Conservation (phyloP, 306 rosid species). For the Medicago arabica region DNA sequence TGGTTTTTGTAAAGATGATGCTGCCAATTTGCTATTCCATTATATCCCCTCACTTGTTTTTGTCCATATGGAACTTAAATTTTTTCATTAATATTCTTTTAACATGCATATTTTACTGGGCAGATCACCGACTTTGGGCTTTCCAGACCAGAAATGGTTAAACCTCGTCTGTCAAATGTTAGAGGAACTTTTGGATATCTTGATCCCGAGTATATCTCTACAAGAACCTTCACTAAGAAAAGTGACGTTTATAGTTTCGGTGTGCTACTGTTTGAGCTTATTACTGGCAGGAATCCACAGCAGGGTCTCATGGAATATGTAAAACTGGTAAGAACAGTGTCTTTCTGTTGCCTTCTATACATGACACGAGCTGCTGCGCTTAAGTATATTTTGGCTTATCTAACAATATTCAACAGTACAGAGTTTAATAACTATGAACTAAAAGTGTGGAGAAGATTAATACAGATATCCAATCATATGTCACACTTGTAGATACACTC, state of each 20-base stretch:
- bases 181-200: slow-evolving; percentile 56
- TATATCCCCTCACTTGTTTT: slow-evolving; percentile 19
- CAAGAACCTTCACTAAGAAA: slow-evolving; percentile 60
- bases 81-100: neutral
- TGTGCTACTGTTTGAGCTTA: slow-evolving; percentile 59
- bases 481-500: neutral
- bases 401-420: neutral
- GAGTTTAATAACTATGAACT: neutral
- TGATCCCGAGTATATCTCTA: slow-evolving; percentile 53
- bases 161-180: slow-evolving; percentile 43
- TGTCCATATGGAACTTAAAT: neutral
- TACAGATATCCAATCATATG: neutral
- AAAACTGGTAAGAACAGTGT: slow-evolving; percentile 50
- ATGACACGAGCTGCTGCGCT: neutral
- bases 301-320: slow-evolving; percentile 62
- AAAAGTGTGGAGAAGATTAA: neutral
- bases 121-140: slow-evolving; percentile 62
- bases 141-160: slow-evolving; percentile 52
- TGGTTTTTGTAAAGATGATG: too few relatives aligned
- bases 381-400: slow-evolving; percentile 16
- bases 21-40: too few relatives aligned
- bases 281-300: slow-evolving; percentile 57
- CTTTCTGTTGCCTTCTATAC: slow-evolving; percentile 12
- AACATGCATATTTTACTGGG: slow-evolving; percentile 7
- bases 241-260: slow-evolving; percentile 68